Evolutionary conservation across 495 filamentous ascomycete genomes (phyloP), one percentile per base, ranked within the genome.

Genomic region (Tuber microsphaerosporum): DNA sequence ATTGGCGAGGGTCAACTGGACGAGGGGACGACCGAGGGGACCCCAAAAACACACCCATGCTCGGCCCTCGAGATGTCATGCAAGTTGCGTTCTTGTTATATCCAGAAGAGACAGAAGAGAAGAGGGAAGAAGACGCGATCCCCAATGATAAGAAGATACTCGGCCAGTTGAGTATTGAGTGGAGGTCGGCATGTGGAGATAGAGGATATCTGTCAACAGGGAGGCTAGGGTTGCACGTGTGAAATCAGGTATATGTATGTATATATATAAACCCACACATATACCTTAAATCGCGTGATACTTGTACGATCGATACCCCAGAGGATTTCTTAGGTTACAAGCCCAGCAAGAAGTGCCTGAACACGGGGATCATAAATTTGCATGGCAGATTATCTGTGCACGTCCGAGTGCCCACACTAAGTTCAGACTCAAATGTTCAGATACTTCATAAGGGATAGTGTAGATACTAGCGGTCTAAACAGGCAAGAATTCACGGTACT

Each of bases 11-110:
- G 83, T 88, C 82, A 82, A 78, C 76, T 74, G 74, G 74, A 45
- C 72, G 73, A 26, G 81, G 75, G 20, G 75, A 41, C 46, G 81
- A 61, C 44, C 56, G 26, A 34, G 70, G 73, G 10, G 74, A 76
- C 17, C 77, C 77, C 69, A 82, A 81, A 72, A 80, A 78, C 75
- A 86, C 86, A 77, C 92, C 93, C 43, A 89, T 92, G 65, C 84
- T 99, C 76, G 92, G 91, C 82, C 92, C 93, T 9, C 89, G 91
- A 51, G 95, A 98, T 86, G 90, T 97, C 51, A 88, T 94, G 80
- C 95, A 99, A 84, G 92, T 97, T 71, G 94, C 93, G 70, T 99
- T 97, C 82, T 82, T 96, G 31, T 86, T 99, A 16, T 89, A 93
- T 81, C 90, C 81, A 19, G 80, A 82, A 45, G 73, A 94, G 83